These are phyloP conservation scores for Aspergillus funiculosus DNA, from an alignment of 495 filamentous ascomycete species.

Conservation along the genomic window DNA sequence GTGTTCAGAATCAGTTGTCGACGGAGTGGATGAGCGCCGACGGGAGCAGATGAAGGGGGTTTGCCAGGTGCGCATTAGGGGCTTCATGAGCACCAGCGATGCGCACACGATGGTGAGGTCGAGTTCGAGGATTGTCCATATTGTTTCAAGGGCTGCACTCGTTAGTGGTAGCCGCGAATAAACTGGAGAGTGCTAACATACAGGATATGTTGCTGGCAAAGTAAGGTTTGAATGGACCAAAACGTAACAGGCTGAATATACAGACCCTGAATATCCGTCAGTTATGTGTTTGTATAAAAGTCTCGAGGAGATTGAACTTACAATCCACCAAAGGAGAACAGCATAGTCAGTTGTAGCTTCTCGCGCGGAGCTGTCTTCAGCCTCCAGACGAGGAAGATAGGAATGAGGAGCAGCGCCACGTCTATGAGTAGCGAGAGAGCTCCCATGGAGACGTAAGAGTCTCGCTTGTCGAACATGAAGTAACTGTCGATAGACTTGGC, in stretches of 20 bases:
- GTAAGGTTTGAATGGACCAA: constrained; percentile 20
- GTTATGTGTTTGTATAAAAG: neutral
- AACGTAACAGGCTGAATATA: constrained; percentile 25
- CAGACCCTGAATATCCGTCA: constrained; percentile 19
- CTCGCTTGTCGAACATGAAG: constrained; percentile 23
- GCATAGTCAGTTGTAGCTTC: constrained; percentile 27
- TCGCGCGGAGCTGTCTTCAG: constrained; percentile 23
- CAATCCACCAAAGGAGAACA: constrained; percentile 30
- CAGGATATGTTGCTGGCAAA: constrained; percentile 19
- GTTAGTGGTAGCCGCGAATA: neutral
- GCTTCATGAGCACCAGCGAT: constrained; percentile 37
- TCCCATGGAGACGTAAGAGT: constrained; percentile 20
- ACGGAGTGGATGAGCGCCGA: neutral
- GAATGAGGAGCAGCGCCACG: constrained; percentile 26
- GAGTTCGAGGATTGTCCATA: constrained; percentile 49
- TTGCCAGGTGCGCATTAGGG: constrained; percentile 18
- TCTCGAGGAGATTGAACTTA: constrained; percentile 13
- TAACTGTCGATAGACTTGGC: constrained; percentile 22
- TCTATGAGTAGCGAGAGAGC: constrained; percentile 22
- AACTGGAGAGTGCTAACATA: constrained; percentile 2
- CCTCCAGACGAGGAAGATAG: constrained; percentile 32
- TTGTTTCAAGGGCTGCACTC: constrained; percentile 31
- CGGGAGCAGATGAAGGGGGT: neutral
- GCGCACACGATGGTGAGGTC: constrained; percentile 46
- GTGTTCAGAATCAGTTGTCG: neutral